These are phyloP conservation scores for Diacronema lutheri DNA, from an alignment of 78 protist genomes.

Conservation along the genomic window DNA sequence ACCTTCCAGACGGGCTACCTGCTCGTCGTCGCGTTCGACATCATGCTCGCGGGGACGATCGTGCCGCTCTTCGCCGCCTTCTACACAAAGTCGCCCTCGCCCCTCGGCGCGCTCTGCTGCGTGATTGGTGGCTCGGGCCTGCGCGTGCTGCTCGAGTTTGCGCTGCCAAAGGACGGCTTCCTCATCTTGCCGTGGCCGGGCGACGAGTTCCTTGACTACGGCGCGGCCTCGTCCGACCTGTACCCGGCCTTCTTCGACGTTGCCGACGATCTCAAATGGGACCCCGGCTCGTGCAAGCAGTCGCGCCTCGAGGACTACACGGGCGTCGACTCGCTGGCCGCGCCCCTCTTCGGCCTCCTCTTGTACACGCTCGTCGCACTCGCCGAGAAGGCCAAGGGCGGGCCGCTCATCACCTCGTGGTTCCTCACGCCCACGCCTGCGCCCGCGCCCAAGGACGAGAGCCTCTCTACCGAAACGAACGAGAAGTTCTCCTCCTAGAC, in stretches of 20 bases:
- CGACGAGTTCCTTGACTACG: background rate
- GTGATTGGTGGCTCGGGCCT: background rate
- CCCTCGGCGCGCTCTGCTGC: background rate
- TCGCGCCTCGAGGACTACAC: background rate
- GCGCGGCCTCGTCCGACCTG: background rate
- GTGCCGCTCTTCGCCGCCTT: slow-evolving; percentile 13
- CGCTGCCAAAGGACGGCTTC: slow-evolving; percentile 14
- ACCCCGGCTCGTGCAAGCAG: background rate
- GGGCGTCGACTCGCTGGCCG: slow-evolving; percentile 10
- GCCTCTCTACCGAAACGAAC: too few species aligned
- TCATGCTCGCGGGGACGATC: slow-evolving; percentile 20
- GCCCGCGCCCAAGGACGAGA: too few species aligned
- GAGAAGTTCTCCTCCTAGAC: too few species aligned
- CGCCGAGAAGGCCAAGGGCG: too few species aligned
- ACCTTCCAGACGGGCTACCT: background rate
- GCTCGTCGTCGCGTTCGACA: slow-evolving; percentile 22
- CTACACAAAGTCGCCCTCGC: background rate
- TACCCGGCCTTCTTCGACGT: background rate
- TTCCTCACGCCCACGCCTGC: too few species aligned
- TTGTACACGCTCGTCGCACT: too few species aligned
- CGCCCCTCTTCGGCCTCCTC: background rate
- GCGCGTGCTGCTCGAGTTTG: slow-evolving; percentile 2
- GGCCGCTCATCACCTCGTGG: too few species aligned
- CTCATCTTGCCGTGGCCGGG: background rate
- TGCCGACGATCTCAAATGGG: background rate